Evolutionary conservation across 768 basidiomycete genomes (phyloP), one percentile per base, ranked within the genome.

Genomic region (Amanita exitialis): DNA sequence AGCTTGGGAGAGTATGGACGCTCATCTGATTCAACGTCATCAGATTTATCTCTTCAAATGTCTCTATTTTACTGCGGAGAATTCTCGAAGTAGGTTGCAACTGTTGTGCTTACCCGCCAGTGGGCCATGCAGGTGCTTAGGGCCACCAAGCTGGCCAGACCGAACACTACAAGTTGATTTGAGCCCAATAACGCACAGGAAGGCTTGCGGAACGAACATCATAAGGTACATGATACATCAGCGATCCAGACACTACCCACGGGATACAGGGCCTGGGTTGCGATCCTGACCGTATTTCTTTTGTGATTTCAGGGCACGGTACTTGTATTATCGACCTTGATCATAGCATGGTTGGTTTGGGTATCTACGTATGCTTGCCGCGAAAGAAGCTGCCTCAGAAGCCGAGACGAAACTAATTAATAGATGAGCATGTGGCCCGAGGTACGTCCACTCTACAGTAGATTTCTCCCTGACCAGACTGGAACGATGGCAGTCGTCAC

Each of bases 41-140:
- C 44, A 75, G 61, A 64, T 93, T 92, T 55, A 92, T 82, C 30
- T 81, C 85, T 63, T 93, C 90, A 53, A 92, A 78, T 8, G 84
- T 86, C 63, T 92, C 90, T 54, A 86, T 83, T 61, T 88, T 83
- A 23, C 74, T 72, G 36, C 21, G 12, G 39, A 16, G 18, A 20
- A 20, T 7, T 16, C 23, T 39, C 28, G 35, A 48, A n/a, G 27
- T n/a, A 15, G 8, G 32, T 9, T 15, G 15, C n/a, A 9, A 43
- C 18, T 30, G 27, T 21, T 35, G 16, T 48, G 65, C 72, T 56
- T 66, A 76, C 63, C 78, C 82, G 55, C 82, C 83, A 10, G 62
- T 61, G 2, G 84, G 84, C 83, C 84, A 86, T 16, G 65, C 58
- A 9, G 71, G 64, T 0, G 81, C 74, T 59, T 79, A 76, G 15